phyloP scores from a whole-genome alignment of 2,329 filamentous ascomycete species.

The Monilinia vaccinii-corymbosi region DNA sequence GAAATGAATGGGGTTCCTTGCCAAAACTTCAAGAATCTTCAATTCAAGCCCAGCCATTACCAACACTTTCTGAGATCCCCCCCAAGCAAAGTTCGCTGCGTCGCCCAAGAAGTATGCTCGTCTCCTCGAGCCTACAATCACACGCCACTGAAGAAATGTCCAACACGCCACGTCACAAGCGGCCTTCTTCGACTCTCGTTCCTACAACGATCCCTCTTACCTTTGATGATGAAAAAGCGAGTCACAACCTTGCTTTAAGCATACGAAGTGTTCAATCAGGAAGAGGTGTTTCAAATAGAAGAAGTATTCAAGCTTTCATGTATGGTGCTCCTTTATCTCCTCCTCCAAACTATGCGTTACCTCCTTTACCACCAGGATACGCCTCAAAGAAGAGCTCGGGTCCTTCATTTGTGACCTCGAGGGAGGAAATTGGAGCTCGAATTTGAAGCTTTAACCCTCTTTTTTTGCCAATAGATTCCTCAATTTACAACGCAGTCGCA shows the following conservation, averaged over 20 bases:
- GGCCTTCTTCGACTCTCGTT: conserved; percentile 2
- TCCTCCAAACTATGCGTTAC: conserved; percentile 27
- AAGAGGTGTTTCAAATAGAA: conserved; percentile 16
- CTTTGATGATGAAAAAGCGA: not conserved
- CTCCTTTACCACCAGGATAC: conserved; percentile 23
- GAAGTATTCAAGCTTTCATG: conserved; percentile 23
- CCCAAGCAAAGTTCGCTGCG: not conserved
- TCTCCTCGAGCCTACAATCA: not conserved
- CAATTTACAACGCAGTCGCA: not conserved
- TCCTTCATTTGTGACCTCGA: not conserved
- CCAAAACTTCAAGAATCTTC: conserved; percentile 1
- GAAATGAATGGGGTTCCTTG: not conserved
- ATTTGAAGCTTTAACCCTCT: not conserved
- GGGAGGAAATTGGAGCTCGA: not conserved
- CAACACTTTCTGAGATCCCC: not conserved
- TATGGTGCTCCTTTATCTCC: conserved; percentile 28
- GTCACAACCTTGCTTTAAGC: not conserved
- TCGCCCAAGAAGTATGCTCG: conserved; percentile 6
- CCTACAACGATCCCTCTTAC: not conserved
- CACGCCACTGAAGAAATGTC: not conserved
- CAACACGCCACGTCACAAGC: not conserved
- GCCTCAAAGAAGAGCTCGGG: not conserved
- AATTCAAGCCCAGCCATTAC: not conserved
- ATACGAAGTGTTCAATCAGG: conserved; percentile 6
- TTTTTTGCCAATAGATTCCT: not conserved